A percentile compares a stretch with the other conserved stretches of the same genome.
phyloP scores from a whole-genome alignment of 768 basidiomycete species.

The Rhodotorula paludigena region DNA sequence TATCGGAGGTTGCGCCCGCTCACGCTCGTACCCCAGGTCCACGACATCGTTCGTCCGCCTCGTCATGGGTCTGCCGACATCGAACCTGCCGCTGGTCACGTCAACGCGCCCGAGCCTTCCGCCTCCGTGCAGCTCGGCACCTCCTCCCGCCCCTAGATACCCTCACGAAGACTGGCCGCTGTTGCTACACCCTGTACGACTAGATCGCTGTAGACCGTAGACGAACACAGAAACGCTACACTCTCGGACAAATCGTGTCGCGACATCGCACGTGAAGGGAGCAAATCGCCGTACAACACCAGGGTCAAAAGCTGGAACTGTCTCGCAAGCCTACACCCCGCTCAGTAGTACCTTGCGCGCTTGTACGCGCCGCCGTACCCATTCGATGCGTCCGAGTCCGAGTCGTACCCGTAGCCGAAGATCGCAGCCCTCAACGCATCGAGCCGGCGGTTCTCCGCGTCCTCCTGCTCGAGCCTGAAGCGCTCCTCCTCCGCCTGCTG shows the following conservation, averaged over 20 bases:
- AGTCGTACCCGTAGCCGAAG: too few species aligned
- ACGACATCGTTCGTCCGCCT: constrained; percentile 18
- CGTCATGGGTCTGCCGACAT: neutral
- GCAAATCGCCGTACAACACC: too few species aligned
- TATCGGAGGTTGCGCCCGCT: neutral
- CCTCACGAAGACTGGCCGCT: neutral
- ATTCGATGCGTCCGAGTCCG: too few species aligned
- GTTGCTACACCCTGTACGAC: neutral
- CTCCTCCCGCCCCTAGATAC: neutral
- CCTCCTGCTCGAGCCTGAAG: too few species aligned
- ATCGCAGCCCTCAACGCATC: too few species aligned
- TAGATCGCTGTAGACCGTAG: too few species aligned
- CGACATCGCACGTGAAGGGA: neutral
- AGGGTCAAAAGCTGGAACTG: too few species aligned
- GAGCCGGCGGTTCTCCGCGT: too few species aligned
- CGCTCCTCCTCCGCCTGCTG: too few species aligned
- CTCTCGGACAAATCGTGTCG: neutral
- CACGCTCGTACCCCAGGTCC: neutral
- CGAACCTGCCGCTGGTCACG: neutral
- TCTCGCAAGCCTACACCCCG: too few species aligned
- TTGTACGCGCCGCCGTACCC: too few species aligned
- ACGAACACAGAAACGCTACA: too few species aligned
- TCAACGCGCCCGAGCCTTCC: neutral
- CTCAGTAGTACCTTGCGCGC: neutral
- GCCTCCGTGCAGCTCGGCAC: neutral